Conservation (phyloP, 75 land plant species). For the Cryptomeria japonica region DNA sequence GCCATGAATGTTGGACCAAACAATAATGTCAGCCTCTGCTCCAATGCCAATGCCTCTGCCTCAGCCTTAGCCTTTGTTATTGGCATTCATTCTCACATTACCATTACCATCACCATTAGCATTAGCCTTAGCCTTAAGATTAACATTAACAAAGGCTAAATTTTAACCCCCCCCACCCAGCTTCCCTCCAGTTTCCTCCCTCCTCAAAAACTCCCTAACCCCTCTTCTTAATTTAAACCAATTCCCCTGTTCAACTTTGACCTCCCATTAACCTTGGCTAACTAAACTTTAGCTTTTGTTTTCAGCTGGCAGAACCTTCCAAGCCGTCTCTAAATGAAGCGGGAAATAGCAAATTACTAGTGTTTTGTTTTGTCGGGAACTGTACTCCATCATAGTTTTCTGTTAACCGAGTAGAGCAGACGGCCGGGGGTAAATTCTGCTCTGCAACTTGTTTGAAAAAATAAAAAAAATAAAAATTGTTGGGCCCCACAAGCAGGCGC, state of each 20-base stretch:
- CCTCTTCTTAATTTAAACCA: background rate
- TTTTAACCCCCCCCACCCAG: too few relatives aligned
- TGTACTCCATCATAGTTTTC: background rate
- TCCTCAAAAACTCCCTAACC: background rate
- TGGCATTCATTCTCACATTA: background rate
- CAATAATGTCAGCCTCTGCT: constrained; percentile 1
- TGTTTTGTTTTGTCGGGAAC: background rate
- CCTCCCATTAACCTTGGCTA: background rate
- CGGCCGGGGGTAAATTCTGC: background rate
- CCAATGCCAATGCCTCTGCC: background rate
- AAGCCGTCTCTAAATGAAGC: background rate
- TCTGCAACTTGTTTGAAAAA: background rate
- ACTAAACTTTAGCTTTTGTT: constrained; percentile 1
- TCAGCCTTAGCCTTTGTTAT: constrained; percentile 10
- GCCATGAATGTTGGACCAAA: constrained; percentile 5
- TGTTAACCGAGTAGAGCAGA: background rate
- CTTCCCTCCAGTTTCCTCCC: constrained; percentile 1
- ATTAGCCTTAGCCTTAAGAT: too few relatives aligned
- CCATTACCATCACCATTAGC: background rate
- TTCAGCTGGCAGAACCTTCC: constrained; percentile 2
- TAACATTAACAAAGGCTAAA: too few relatives aligned
- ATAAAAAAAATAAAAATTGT: too few relatives aligned
- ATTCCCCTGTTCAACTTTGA: background rate
- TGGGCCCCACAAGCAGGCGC: background rate
- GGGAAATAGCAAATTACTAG: background rate